Evolutionary conservation across 352 stramenopile species (phyloP).

Genomic region (Phytopythium kandeliae): DNA sequence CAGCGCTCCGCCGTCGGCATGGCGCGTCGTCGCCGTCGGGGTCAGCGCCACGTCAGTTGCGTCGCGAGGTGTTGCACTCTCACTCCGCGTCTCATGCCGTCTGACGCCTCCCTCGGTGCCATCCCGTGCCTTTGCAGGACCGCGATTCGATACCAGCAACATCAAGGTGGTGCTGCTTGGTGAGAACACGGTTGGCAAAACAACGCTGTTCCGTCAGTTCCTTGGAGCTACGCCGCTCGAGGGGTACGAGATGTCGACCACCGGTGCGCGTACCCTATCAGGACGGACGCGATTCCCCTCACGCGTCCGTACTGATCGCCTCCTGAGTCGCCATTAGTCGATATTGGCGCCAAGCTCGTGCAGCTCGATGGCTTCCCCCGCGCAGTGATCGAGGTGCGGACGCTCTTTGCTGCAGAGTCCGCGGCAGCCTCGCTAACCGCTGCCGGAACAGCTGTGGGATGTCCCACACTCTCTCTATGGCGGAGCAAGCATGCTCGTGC

Average conservation of each 20-base stretch:
- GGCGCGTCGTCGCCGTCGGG: neutral
- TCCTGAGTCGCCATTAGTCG: conserved; percentile 17
- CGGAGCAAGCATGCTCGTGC: conserved; percentile 34
- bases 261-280: conserved; percentile 12
- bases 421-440: too few relatives aligned
- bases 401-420: too few relatives aligned
- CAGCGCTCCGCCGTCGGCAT: conserved; percentile 1
- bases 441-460: conserved; percentile 40
- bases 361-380: conserved; percentile 25
- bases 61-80: too few relatives aligned
- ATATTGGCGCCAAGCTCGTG: conserved; percentile 52
- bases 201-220: conserved; percentile 43
- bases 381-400: conserved; percentile 39
- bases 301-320: too few relatives aligned
- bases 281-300: too few relatives aligned
- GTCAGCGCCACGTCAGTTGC: too few relatives aligned
- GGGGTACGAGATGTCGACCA: conserved; percentile 27
- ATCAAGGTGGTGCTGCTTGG: conserved; percentile 51
- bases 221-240: conserved; percentile 16
- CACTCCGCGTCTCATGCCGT: too few relatives aligned
- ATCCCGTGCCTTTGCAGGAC: too few relatives aligned
- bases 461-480: conserved; percentile 44
- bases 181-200: conserved; percentile 37
- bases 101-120: too few relatives aligned
- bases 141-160: conserved; percentile 8